A percentile compares a stretch with the other conserved stretches of the same genome.
Evolutionary conservation across 1,284 basidiomycete genomes (phyloP).

Genomic region (Ustilago tritici): DNA sequence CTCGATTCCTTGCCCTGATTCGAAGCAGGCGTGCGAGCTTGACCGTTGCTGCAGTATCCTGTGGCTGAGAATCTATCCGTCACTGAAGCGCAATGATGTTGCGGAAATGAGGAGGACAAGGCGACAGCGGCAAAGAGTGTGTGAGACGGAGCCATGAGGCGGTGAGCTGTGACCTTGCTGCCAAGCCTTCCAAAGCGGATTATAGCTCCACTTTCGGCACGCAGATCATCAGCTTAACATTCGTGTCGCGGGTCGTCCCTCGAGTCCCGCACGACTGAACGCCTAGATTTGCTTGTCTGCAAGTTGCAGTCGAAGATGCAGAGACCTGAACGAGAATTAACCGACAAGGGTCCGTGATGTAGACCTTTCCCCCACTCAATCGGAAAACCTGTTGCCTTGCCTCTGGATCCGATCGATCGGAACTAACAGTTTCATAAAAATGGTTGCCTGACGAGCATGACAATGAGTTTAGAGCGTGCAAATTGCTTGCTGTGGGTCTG

Average conservation of each 20-base stretch:
- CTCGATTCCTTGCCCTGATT: background rate
- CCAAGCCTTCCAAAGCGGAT: conserved; percentile 17
- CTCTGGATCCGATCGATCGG: background rate
- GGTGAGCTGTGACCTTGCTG: background rate
- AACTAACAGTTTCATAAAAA: background rate
- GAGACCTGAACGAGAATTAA: conserved; percentile 8
- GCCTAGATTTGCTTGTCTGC: background rate
- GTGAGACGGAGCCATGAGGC: background rate
- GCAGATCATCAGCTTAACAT: background rate
- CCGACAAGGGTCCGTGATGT: conserved; percentile 13
- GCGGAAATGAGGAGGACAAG: background rate
- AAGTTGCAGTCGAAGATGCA: background rate
- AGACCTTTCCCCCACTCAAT: background rate
- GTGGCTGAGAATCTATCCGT: background rate
- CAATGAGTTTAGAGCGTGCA: no score
- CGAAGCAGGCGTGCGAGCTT: background rate
- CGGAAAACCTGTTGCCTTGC: background rate
- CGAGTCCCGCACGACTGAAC: conserved; percentile 13
- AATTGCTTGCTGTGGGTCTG: no score
- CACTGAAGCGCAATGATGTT: background rate
- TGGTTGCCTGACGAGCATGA: no score
- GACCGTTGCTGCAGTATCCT: background rate
- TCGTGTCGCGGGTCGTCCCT: no score
- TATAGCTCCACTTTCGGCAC: conserved; percentile 12
- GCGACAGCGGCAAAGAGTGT: background rate